Base-by-base conservation (phyloP, 495 filamentous ascomycete genomes). In the Margaritispora aquatica region DNA sequence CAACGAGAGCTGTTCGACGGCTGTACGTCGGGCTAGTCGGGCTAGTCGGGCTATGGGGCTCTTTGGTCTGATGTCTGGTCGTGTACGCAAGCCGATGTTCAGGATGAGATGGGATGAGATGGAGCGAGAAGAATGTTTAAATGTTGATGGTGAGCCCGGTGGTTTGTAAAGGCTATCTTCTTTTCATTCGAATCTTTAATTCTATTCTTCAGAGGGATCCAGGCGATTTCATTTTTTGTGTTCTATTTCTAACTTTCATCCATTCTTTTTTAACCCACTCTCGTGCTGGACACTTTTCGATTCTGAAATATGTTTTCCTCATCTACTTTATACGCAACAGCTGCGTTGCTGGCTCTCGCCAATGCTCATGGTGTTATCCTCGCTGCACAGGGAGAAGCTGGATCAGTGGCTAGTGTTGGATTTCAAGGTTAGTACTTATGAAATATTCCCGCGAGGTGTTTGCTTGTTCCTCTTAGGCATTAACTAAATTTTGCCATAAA, bases 291-390 rank as follows among this genome's bases (percentile, higher is more conserved):
- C 66, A 71, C 71, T 65, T 67, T n/a, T 66, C 58, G 55, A 62
- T 64, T 54, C 50, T 67, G n/a, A 66, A 71, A 67, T 5, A 69
- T 73, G 65, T 66, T 53, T 58, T 72, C n/a, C n/a, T n/a, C 66
- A 59, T 67, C 67, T 59, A 62, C 57, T 24, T 62, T 71, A 64
- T 69, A 71, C 53, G 66, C 71, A 57, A 67, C 71, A 49, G 69
- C 68, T 36, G n/a, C n/a, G n/a, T 54, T 78, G 21, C 24, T 77
- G 53, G 66, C 72, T 24, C 31, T 59, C 11, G 57, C 58, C 27
- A 66, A 68, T 21, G 73, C 67, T 2, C 76, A 79, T 52, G 76
- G 72, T 26, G 75, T 75, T 13, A 72, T 79, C 46, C 55, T 76
- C 11, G 68, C 50, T 15, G 76, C 73, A 29, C 71, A 76, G 51